These are phyloP conservation scores for Triticum turgidum DNA, from an alignment of 176 grass and related monocot genomes.

Conservation along the genomic window DNA sequence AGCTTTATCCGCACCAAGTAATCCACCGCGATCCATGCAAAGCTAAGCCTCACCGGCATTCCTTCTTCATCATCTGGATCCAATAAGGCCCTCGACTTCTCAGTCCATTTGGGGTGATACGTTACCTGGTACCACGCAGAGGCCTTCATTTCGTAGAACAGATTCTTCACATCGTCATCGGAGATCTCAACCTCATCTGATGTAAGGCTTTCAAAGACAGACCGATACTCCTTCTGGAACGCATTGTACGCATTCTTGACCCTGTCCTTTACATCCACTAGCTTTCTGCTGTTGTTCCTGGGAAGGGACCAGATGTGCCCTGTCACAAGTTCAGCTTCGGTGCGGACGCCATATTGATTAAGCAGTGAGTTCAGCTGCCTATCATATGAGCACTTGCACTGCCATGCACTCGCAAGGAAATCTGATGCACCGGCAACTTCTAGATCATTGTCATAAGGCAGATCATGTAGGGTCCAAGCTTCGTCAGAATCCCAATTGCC, in stretches of 20 bases:
- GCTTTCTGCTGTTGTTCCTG: conserved; percentile 71
- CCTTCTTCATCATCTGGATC: conserved; percentile 33
- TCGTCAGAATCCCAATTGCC: conserved; percentile 38
- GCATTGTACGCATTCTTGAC: conserved; percentile 72
- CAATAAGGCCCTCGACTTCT: conserved; percentile 43
- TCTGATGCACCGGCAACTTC: conserved; percentile 65
- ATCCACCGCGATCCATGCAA: conserved; percentile 85
- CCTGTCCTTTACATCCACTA: conserved; percentile 74
- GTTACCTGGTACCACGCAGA: conserved; percentile 95
- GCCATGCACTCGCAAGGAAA: conserved; percentile 61
- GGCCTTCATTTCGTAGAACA: conserved; percentile 60
- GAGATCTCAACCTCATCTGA: conserved; percentile 36
- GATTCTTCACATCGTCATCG: conserved; percentile 57
- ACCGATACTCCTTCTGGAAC: conserved; percentile 54
- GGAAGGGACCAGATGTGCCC: conserved; percentile 69
- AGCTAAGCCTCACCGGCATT: conserved; percentile 56
- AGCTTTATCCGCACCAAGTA: conserved; percentile 71
- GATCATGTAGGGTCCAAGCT: conserved; percentile 40
- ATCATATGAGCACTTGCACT: conserved; percentile 61
- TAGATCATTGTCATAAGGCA: conserved; percentile 77
- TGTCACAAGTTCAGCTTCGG: conserved; percentile 84
- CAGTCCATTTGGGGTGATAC: conserved; percentile 69
- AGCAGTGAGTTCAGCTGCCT: conserved; percentile 60
- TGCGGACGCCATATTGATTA: conserved; percentile 57
- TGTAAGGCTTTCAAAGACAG: conserved; percentile 45